Base-by-base conservation (phyloP, 805 yeast species). In the Starmerella stigmatis region DNA sequence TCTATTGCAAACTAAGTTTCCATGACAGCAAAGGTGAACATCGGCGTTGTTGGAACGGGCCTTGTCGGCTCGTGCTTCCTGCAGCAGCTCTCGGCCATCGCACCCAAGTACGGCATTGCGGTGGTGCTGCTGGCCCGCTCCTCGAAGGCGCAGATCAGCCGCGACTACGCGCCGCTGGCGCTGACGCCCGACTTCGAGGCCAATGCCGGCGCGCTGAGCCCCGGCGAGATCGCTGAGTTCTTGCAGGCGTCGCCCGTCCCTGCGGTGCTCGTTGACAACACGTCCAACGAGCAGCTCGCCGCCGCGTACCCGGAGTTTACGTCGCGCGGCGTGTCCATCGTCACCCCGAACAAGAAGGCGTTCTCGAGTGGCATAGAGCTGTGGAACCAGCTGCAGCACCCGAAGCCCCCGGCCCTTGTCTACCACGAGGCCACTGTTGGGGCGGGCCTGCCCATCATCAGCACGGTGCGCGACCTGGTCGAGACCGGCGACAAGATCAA, bases 401-500 rank as follows among this genome's bases (percentile, higher is more conserved):
- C 68, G 31, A 71, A 74, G 38, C 70, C 73, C 37, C 79, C 78
- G 41, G 88, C 86, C 32, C 71, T 89, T 52, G 94, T 86, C 36
- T 89, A 86, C 72, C 98, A 92, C 61, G 99, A 92, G 72, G 94
- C 98, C 41, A 86, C 96, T 7, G 97, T 92, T 48, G 97, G 97
- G 61, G 99, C 99, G 34, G 99, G 97, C 47, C 73, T 92, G 63
- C 99, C 99, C 49, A 78, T 92, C 51, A 79, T 92, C 57, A 80
- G 86, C 39, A 82, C 96, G 42, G 70, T 92, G 60, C 83, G 79
- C 60, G 98, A 92, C 63, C 73, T 89, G 66, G 72, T 92, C 34
- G 74, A 76, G 50, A 92, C 98, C 44, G 98, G 98, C 53, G 99
- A 92, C 65, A 78, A 86, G 68, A 76, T 92, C 54, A 81, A 78